These are phyloP conservation scores for Graphilbum fragrans DNA, from an alignment of 2,329 filamentous ascomycete genomes.

Conservation along the genomic window DNA sequence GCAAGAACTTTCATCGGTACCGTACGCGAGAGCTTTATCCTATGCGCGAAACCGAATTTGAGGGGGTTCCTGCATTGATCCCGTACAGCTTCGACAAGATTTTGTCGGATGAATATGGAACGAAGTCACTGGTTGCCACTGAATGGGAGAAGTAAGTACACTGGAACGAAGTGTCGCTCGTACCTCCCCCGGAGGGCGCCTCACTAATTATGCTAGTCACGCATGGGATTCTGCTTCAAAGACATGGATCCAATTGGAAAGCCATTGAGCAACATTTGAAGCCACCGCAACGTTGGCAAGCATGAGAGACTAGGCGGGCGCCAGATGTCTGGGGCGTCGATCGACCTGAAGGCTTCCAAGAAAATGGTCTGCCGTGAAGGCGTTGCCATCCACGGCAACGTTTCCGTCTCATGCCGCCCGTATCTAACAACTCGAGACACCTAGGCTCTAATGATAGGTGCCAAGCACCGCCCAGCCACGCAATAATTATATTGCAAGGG, in stretches of 20 bases:
- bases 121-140: constrained; percentile 47
- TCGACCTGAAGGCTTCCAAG: too few species aligned
- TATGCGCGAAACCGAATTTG: constrained; percentile 60
- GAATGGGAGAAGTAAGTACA: constrained; percentile 47
- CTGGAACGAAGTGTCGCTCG: neutral
- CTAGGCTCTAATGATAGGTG: too few species aligned
- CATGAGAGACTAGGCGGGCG: too few species aligned
- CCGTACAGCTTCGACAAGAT: constrained; percentile 59
- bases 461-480: too few species aligned
- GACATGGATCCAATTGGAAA: constrained; percentile 31
- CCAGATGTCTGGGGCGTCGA: too few species aligned
- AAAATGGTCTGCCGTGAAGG: too few species aligned
- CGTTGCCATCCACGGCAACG: too few species aligned
- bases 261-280: neutral
- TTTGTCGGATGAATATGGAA: constrained; percentile 51
- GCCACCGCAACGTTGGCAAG: too few species aligned
- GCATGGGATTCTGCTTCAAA: constrained; percentile 44
- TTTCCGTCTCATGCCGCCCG: too few species aligned
- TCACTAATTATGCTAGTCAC: constrained; percentile 32
- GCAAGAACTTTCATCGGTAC: constrained; percentile 72
- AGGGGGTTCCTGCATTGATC: constrained; percentile 58
- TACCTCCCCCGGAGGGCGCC: neutral
- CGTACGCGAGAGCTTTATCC: constrained; percentile 61
- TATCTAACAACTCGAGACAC: too few species aligned
- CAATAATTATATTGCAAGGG: too few species aligned